phyloP scores from a whole-genome alignment of 805 yeast species.

The Candida sakaeoensis region DNA sequence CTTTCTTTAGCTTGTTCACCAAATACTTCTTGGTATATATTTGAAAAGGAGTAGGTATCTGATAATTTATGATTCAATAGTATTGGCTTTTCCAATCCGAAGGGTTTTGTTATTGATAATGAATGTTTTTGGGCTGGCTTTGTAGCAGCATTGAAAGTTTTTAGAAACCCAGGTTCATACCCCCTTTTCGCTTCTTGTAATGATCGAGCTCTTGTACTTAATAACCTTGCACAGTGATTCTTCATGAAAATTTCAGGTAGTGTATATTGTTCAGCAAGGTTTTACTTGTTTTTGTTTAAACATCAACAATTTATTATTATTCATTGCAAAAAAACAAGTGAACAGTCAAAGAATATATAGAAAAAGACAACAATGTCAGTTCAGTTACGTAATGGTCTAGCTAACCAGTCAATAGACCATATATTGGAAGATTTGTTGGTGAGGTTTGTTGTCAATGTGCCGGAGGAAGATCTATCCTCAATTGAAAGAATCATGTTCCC shows the following conservation, averaged over 20 bases:
- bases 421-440: conserved; percentile 84
- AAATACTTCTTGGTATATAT: conserved; percentile 24
- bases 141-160: conserved; percentile 34
- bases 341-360: too few relatives aligned
- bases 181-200: conserved; percentile 1
- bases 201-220: background rate
- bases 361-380: conserved; percentile 51
- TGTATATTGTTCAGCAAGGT: background rate
- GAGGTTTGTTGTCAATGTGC: conserved; percentile 86
- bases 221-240: background rate
- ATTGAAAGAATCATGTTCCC: conserved; percentile 83
- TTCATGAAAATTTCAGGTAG: conserved; percentile 5
- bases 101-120: conserved; percentile 29
- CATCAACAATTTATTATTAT: conserved; percentile 4
- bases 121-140: conserved; percentile 37
- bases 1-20: conserved; percentile 33
- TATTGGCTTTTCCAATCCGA: conserved; percentile 33
- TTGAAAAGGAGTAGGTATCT: conserved; percentile 14
- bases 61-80: conserved; percentile 21
- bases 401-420: conserved; percentile 63
- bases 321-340: background rate
- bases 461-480: conserved; percentile 82
- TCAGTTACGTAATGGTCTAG: conserved; percentile 53
- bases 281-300: conserved; percentile 1
- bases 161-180: conserved; percentile 30